Evolutionary conservation across 176 grass and related monocot genomes (phyloP).

Genomic region (Oryza brachyantha): DNA sequence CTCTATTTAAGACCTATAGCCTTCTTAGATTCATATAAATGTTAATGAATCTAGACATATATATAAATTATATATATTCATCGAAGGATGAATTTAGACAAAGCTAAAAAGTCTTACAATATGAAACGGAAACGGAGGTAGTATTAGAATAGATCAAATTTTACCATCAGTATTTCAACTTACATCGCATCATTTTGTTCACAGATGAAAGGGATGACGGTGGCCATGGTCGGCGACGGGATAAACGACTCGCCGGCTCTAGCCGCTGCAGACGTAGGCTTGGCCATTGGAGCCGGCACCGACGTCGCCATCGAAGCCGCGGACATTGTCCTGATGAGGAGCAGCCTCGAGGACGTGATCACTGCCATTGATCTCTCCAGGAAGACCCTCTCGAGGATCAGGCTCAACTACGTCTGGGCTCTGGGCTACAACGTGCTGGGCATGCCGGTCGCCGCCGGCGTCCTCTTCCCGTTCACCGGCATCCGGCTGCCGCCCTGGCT

Average conservation of each 20-base stretch:
- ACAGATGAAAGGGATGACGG: conserved; percentile 71
- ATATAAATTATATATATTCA: too few relatives aligned
- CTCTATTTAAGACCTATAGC: too few relatives aligned
- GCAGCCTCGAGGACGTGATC: conserved; percentile 84
- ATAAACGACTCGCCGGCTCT: conserved; percentile 87
- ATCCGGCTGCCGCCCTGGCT: conserved; percentile 90
- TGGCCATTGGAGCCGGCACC: conserved; percentile 85
- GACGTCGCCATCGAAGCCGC: conserved; percentile 89
- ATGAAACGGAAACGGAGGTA: too few relatives aligned
- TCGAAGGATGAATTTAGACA: too few relatives aligned
- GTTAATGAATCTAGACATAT: too few relatives aligned
- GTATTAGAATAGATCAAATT: neutral
- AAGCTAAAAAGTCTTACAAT: too few relatives aligned
- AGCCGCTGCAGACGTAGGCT: conserved; percentile 78
- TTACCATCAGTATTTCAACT: neutral
- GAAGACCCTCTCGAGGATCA: conserved; percentile 74
- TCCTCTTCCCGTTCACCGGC: conserved; percentile 72
- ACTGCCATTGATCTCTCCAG: conserved; percentile 90
- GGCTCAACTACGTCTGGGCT: conserved; percentile 90
- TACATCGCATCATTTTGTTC: neutral
- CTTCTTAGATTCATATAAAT: too few relatives aligned
- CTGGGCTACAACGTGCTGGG: conserved; percentile 88
- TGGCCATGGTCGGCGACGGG: conserved; percentile 93
- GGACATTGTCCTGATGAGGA: conserved; percentile 83
- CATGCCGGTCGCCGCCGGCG: conserved; percentile 68